phyloP scores from a whole-genome alignment of 495 filamentous ascomycete species.

The Hypoxylon crocopeplum region DNA sequence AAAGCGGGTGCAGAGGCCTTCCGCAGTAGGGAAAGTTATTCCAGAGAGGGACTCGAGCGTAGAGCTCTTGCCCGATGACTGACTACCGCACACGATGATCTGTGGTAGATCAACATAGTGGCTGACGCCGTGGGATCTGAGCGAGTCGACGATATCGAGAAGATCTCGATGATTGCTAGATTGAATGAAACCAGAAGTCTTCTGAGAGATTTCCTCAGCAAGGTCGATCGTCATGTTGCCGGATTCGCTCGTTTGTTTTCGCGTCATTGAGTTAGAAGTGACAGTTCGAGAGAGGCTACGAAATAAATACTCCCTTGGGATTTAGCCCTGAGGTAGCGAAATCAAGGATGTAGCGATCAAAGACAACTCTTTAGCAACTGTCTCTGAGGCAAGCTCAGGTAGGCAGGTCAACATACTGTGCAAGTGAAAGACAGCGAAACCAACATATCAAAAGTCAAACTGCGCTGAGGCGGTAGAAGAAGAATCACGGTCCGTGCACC shows the following conservation, averaged over 20 bases:
- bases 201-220: conserved; percentile 28
- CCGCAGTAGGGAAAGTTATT: conserved; percentile 62
- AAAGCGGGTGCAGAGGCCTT: conserved; percentile 63
- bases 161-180: conserved; percentile 41
- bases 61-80: conserved; percentile 69
- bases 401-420: too few relatives aligned
- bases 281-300: neutral
- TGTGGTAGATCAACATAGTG: conserved; percentile 65
- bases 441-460: too few relatives aligned
- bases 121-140: conserved; percentile 64
- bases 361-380: too few relatives aligned
- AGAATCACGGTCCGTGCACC: too few relatives aligned
- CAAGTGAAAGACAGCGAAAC: too few relatives aligned
- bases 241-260: conserved; percentile 2
- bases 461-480: too few relatives aligned
- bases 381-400: too few relatives aligned
- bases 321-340: neutral
- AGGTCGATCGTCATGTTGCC: conserved; percentile 23
- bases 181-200: conserved; percentile 27
- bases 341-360: neutral
- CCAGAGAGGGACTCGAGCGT: conserved; percentile 72
- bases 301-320: neutral
- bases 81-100: conserved; percentile 70
- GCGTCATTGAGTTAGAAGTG: conserved; percentile 13
- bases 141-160: conserved; percentile 63